Conservation (phyloP, 352 stramenopile genomes). For the Pythium monospermum region DNA sequence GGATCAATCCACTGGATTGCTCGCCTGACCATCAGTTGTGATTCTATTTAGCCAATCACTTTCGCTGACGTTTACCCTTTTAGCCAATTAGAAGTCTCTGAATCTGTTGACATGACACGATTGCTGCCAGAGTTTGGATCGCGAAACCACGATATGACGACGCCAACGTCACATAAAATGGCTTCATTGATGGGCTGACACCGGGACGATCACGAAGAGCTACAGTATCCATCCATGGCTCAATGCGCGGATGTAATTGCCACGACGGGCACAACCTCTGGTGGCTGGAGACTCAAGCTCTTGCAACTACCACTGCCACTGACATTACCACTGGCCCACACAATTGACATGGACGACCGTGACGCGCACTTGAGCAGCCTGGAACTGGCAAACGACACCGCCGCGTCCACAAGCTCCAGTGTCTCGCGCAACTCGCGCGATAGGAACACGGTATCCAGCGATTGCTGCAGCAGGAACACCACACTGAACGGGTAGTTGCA, state of each 20-base stretch:
- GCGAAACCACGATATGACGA: constrained; percentile 13
- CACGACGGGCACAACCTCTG: not conserved
- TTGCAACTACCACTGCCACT: not conserved
- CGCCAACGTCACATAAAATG: constrained; percentile 21
- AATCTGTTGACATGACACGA: constrained; percentile 14
- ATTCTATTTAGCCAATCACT: too few species aligned
- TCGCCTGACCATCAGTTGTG: too few species aligned
- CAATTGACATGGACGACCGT: not conserved
- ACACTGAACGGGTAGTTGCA: constrained; percentile 12
- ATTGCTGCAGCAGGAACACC: constrained; percentile 21
- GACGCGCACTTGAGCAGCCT: constrained; percentile 3
- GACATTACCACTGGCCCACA: not conserved
- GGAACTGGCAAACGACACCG: constrained; percentile 7
- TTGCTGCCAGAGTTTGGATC: constrained; percentile 5
- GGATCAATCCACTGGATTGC: too few species aligned
- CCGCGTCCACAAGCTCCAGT: constrained; percentile 16
- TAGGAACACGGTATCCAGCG: constrained; percentile 17
- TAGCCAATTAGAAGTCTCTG: too few species aligned
- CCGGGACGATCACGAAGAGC: too few species aligned
- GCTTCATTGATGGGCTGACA: constrained; percentile 14
- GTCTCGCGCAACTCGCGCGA: constrained; percentile 11
- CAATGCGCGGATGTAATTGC: too few species aligned
- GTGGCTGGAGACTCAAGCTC: constrained; percentile 1
- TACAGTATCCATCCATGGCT: too few species aligned
- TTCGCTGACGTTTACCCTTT: too few species aligned